Base-by-base conservation (phyloP, 805 yeast species). In the Saccharomycopsis sp. region DNA sequence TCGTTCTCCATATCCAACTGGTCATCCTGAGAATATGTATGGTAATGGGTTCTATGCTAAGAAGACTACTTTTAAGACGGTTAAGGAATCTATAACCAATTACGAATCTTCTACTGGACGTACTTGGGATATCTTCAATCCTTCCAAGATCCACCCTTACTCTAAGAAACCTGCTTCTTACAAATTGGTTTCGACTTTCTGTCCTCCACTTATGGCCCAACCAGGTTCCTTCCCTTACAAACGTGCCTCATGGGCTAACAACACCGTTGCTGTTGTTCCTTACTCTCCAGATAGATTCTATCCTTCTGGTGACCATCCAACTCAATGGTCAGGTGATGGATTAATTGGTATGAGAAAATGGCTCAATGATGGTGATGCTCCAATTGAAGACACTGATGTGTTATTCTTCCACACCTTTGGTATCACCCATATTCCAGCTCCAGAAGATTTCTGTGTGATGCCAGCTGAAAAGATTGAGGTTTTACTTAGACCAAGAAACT, bases 391-490 rank as follows among this genome's bases (percentile, higher is more conserved):
- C 74, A 84, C 89, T 47, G 94, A 88, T 69, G 79, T 87, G 61
- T 79, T 87, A 56, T 74, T 85, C 66, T 88, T 83, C 84, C 92
- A 87, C 72, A 87, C 93, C 29, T 87, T 88, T 67, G 94, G 94
- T 67, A 82, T 87, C 64, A 84, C 93, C 38, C 96, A 87, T 70
- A 85, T 87, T 81, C 96, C 96, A 60, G 85, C 92, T 14, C 93
- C 94, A 60, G 94, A 87, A 75, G 96, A 87, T 72, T 87, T 87
- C 85, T 94, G 94, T 58, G 81, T 87, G 63, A 87, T 87, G 94
- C 94, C 94, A 53, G 86, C 90, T 54, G 96, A 87, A 74, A 87
- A 89, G 67, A 84, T 87, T 67, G 82, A 86, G 60, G 75, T 87
- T 65, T 75, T 85, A 74, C 75, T 87, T 69, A 81, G 92, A 72